phyloP scores from a whole-genome alignment of 768 basidiomycete genomes.

The Mycena rebaudengoi region DNA sequence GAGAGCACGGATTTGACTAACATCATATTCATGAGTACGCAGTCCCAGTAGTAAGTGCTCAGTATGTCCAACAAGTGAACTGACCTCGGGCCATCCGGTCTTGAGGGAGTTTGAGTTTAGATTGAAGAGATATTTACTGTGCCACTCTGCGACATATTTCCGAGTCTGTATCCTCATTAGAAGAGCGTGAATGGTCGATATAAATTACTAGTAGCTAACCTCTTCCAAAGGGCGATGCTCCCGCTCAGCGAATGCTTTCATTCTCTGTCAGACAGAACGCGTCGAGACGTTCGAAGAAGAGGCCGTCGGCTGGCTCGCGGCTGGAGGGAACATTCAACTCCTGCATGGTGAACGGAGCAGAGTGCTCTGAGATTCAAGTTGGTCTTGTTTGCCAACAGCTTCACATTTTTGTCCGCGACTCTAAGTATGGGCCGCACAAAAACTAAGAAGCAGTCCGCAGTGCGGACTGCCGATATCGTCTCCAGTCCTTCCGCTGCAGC shows the following conservation, averaged over 20 bases:
- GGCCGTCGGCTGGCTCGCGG: conserved; percentile 48
- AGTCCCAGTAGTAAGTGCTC: no score
- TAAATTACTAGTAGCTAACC: conserved; percentile 52
- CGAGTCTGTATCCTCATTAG: conserved; percentile 44
- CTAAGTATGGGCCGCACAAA: conserved; percentile 72
- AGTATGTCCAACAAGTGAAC: not conserved
- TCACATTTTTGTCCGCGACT: conserved; percentile 19
- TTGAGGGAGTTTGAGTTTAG: conserved; percentile 20
- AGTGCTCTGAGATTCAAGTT: no score
- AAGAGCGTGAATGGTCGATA: conserved; percentile 30
- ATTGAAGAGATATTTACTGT: conserved; percentile 61
- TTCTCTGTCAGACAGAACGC: conserved; percentile 63
- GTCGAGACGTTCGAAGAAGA: conserved; percentile 73
- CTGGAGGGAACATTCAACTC: conserved; percentile 41
- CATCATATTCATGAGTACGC: no score
- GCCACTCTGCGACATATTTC: conserved; percentile 68
- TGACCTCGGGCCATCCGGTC: conserved; percentile 27
- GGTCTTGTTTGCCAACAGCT: not conserved
- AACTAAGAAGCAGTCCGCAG: conserved; percentile 53
- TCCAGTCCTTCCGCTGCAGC: conserved; percentile 27
- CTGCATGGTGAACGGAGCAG: conserved; percentile 39
- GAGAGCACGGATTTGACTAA: conserved; percentile 59
- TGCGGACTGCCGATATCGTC: conserved; percentile 41
- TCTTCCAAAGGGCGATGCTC: conserved; percentile 68
- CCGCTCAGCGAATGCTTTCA: conserved; percentile 67